Conservation (phyloP, 192 early-diverging fungal genomes). For the Pilobolus umbonatus region DNA sequence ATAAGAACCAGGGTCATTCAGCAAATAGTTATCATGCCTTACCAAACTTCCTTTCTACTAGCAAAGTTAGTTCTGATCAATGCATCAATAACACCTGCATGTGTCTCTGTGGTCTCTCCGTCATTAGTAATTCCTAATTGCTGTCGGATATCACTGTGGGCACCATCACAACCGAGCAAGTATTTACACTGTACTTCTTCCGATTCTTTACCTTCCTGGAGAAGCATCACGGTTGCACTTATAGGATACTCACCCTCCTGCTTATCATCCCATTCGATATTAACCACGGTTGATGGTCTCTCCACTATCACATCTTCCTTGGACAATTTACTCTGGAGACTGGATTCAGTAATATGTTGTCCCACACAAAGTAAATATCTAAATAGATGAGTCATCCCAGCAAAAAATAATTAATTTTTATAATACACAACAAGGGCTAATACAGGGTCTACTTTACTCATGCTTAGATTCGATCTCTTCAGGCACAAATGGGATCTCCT, state of each 20-base stretch:
- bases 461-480: slow-evolving; percentile 23
- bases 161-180: slow-evolving; percentile 35
- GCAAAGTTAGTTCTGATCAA: slow-evolving; percentile 29
- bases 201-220: background rate
- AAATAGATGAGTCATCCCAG: background rate
- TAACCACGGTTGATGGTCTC: slow-evolving; percentile 17
- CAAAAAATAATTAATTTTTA: background rate
- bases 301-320: slow-evolving; percentile 26
- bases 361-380: slow-evolving; percentile 30
- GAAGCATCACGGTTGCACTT: slow-evolving; percentile 16
- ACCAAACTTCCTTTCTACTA: slow-evolving; percentile 23
- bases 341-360: slow-evolving; percentile 32
- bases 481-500: slow-evolving; percentile 18
- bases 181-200: slow-evolving; percentile 25
- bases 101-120: slow-evolving; percentile 21
- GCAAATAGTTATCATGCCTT: too few species aligned
- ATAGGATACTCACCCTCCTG: slow-evolving; percentile 15
- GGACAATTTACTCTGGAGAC: slow-evolving; percentile 20
- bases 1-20: background rate
- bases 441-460: slow-evolving; percentile 7
- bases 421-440: background rate
- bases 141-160: slow-evolving; percentile 30
- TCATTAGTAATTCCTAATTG: slow-evolving; percentile 18
- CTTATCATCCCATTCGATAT: slow-evolving; percentile 7
- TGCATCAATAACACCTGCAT: slow-evolving; percentile 28